These are phyloP conservation scores for Phialophora macrospora DNA, from an alignment of 2,329 filamentous ascomycete genomes.

Conservation along the genomic window DNA sequence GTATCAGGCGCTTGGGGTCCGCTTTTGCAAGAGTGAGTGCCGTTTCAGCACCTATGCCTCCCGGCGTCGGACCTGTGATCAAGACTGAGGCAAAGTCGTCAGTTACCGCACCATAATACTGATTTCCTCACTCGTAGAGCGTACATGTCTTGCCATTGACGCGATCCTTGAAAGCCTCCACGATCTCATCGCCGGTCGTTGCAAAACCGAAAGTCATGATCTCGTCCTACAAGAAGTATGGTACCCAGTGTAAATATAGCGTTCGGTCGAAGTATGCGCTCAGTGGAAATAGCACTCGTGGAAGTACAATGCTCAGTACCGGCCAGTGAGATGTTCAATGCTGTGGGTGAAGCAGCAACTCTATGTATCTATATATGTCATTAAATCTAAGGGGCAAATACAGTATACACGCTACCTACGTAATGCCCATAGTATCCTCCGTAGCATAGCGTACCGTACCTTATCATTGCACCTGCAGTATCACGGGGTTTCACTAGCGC, in stretches of 20 bases:
- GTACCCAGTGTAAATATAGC: not conserved
- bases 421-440: not conserved
- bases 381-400: not conserved
- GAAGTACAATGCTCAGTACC: not conserved
- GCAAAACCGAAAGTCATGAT: constrained; percentile 41
- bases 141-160: constrained; percentile 44
- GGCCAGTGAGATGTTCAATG: not conserved
- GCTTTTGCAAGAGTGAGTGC: constrained; percentile 41
- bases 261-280: not conserved
- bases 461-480: not conserved
- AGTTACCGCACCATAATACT: not conserved
- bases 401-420: not conserved
- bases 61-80: constrained; percentile 39
- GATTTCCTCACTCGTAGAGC: not conserved
- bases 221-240: not conserved
- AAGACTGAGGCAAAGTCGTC: constrained; percentile 36
- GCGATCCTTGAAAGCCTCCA: constrained; percentile 41
- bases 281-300: no score
- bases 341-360: not conserved
- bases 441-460: not conserved
- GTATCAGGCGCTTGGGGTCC: constrained; percentile 41
- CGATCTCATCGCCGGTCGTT: constrained; percentile 43
- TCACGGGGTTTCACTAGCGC: not conserved
- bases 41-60: constrained; percentile 40
- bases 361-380: not conserved